Evolutionary conservation across 2,329 filamentous ascomycete species (phyloP), one percentile per base, ranked within the genome.

Genomic region (Pyrenophora graminea): DNA sequence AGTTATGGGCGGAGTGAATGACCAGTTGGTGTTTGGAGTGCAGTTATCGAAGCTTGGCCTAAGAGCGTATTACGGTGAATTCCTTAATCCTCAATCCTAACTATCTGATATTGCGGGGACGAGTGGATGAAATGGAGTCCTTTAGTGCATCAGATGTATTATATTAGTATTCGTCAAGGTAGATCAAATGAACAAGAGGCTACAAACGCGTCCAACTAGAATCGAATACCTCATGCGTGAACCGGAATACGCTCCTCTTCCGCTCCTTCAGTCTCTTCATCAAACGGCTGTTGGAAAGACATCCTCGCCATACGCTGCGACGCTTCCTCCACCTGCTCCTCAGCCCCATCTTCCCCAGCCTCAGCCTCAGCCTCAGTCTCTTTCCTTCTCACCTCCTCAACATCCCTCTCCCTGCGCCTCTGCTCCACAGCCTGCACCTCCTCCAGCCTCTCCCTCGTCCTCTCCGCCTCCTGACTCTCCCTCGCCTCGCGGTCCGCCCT

Each of bases 401-500:
- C 73, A 78, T 63, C 79, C 69, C 53, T 62, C 48, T 60, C 57
- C 30, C 17, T 61, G 21, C 56, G 58, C 42, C 53, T 74, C 64
- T 62, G 67, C 58, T 73, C 71, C 18, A 62, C 62, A 34, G 66
- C 66, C 48, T 73, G 71, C 13, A 68, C 54, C 47, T 66, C 63
- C 10, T 71, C 70, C 18, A 72, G 55, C 64, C 69, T 74, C 27
- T 79, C 76, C 50, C 84, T 80, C 66, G 82, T 52, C 27, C 15
- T 52, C 10, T 31, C 39, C 15, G 85, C 82, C 58, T 84, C 79
- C 17, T 71, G 74, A 67, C 88, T 84, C 76, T 95, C 79, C 54
- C 88, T 85, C 69, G 93, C 89, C 59, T 96, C 84, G 70, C 88
- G 89, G 69, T 96, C 91, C 3, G 60, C 71, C 30, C 70, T 77